Conservation (phyloP, 306 rosid species). For the Hippophae rhamnoides region DNA sequence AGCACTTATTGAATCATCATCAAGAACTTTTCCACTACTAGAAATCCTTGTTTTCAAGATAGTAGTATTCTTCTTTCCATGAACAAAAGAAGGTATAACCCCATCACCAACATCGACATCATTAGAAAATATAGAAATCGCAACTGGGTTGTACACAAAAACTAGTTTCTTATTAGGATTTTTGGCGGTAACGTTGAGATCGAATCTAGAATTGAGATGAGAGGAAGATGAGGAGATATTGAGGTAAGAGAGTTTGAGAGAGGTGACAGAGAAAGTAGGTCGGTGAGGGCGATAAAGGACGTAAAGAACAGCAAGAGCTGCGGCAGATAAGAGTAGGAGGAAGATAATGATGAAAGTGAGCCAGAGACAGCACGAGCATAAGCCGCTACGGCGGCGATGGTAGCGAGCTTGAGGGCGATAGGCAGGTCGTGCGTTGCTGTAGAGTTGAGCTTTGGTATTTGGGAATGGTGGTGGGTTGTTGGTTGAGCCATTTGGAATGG, state of each 20-base stretch:
- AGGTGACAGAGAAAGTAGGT: slow-evolving; percentile 29
- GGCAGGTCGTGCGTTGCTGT: slow-evolving; percentile 60
- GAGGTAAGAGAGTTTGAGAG: slow-evolving; percentile 29
- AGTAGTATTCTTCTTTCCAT: slow-evolving; percentile 61
- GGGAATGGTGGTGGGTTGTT: slow-evolving; percentile 29
- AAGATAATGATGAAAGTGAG: slow-evolving; percentile 35
- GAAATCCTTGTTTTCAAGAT: slow-evolving; percentile 34
- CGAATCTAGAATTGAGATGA: slow-evolving; percentile 30
- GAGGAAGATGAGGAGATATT: slow-evolving; percentile 24
- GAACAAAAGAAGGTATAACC: slow-evolving; percentile 38
- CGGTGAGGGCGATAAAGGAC: slow-evolving; percentile 55
- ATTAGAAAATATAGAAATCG: slow-evolving; percentile 24
- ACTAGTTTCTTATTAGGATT: slow-evolving; percentile 48
- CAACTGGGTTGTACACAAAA: slow-evolving; percentile 26
- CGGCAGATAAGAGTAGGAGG: slow-evolving; percentile 41
- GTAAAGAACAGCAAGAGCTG: slow-evolving; percentile 41
- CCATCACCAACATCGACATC: slow-evolving; percentile 32
- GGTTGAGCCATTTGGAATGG: slow-evolving; percentile 13
- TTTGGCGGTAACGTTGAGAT: slow-evolving; percentile 32
- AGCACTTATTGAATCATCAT: slow-evolving; percentile 11
- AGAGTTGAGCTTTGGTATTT: slow-evolving; percentile 51
- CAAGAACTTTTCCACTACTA: slow-evolving; percentile 25
- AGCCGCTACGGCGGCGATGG: slow-evolving; percentile 39
- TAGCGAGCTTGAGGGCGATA: slow-evolving; percentile 54
- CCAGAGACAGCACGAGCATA: slow-evolving; percentile 56